Evolutionary conservation across 768 basidiomycete species (phyloP).

Genomic region (Hebeloma cylindrosporum): DNA sequence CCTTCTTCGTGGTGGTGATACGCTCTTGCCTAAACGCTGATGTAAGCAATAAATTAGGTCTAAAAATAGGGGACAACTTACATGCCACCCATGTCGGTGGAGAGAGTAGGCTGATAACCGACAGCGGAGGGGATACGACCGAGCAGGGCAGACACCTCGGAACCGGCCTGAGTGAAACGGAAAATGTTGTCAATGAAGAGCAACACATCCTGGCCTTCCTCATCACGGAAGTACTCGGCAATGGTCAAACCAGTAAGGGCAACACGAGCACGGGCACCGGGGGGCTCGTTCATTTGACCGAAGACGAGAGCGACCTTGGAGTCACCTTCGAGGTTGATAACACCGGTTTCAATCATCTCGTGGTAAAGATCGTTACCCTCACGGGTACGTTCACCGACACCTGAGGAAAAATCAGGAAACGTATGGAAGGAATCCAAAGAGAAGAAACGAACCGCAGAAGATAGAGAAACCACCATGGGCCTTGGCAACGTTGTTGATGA

Average conservation of each 20-base stretch:
- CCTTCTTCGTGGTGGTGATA: constrained; percentile 99
- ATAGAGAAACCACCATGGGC: constrained; percentile 99
- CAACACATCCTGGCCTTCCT: constrained; percentile 99
- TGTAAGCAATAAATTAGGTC: constrained; percentile 6
- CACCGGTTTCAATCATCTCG: constrained; percentile 99
- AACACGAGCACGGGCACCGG: constrained; percentile 99
- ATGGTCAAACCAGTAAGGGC: constrained; percentile 99
- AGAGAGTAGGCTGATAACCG: constrained; percentile 99
- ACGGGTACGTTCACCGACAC: constrained; percentile 99
- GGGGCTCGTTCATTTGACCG: constrained; percentile 99
- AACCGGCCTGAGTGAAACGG: constrained; percentile 99
- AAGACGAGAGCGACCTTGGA: constrained; percentile 99
- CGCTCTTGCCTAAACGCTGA: constrained; percentile 82
- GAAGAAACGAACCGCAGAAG: constrained; percentile 75
- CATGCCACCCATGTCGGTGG: constrained; percentile 99
- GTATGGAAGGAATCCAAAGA: not conserved
- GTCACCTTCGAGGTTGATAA: constrained; percentile 99
- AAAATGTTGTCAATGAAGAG: constrained; percentile 99
- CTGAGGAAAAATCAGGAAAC: constrained; percentile 37
- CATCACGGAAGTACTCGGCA: constrained; percentile 99
- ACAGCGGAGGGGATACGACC: constrained; percentile 99
- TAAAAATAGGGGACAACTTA: constrained; percentile 38
- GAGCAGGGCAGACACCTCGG: constrained; percentile 98
- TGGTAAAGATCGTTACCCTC: constrained; percentile 99
- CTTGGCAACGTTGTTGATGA: constrained; percentile 99